phyloP scores from a whole-genome alignment of 2,329 filamentous ascomycete genomes.

The Neofusicoccum parvum region DNA sequence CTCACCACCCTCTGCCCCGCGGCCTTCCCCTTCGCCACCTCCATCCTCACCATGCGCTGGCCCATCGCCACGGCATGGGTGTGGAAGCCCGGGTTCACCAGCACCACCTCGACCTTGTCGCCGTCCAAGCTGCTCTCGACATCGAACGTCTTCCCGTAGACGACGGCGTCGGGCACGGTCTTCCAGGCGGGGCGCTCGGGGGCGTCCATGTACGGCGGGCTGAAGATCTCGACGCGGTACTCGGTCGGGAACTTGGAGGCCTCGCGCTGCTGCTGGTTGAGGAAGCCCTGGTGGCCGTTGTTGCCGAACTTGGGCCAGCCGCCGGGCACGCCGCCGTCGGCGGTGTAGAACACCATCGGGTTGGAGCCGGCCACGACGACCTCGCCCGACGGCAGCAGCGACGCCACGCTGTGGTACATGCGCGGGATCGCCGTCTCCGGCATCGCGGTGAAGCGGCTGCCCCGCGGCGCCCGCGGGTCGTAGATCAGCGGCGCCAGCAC shows the following conservation, averaged over 20 bases:
- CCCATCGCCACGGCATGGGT: constrained; percentile 60
- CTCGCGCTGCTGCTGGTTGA: constrained; percentile 18
- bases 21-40: constrained; percentile 26
- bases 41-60: constrained; percentile 54
- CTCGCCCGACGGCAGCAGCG: constrained; percentile 56
- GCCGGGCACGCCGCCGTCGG: constrained; percentile 33
- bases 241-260: constrained; percentile 49
- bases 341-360: constrained; percentile 46
- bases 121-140: constrained; percentile 45
- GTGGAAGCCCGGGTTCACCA: constrained; percentile 57
- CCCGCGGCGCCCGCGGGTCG: neutral
- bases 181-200: constrained; percentile 47
- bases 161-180: constrained; percentile 42
- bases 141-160: constrained; percentile 40
- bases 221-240: constrained; percentile 58
- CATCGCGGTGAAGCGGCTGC: neutral
- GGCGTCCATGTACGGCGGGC: constrained; percentile 55
- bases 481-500: constrained; percentile 7
- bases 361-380: constrained; percentile 59
- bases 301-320: constrained; percentile 20
- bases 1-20: neutral
- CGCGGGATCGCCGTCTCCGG: constrained; percentile 34
- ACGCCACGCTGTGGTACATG: constrained; percentile 58
- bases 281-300: constrained; percentile 6
- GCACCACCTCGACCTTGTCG: constrained; percentile 43